phyloP scores from a whole-genome alignment of 805 yeast species.

The Candida ficus region DNA sequence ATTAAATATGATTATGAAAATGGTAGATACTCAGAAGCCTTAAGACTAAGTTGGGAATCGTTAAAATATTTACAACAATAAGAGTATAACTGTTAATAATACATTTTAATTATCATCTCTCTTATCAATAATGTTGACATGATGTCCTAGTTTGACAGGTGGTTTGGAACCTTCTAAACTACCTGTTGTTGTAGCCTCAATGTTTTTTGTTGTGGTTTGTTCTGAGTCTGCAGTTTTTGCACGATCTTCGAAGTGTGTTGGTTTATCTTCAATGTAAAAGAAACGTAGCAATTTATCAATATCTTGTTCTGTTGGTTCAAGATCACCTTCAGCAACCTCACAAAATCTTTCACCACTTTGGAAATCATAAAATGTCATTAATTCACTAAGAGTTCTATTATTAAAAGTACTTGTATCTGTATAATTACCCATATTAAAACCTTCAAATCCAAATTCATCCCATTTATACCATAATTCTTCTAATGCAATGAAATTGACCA shows the following conservation, averaged over 20 bases:
- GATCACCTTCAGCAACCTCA: background rate
- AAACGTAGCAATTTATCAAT: background rate
- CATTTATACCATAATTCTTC: background rate
- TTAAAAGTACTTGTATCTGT: background rate
- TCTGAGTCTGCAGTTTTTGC: background rate
- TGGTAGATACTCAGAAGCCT: background rate
- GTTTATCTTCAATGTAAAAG: background rate
- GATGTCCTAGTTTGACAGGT: too few relatives aligned
- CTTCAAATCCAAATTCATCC: constrained; percentile 1
- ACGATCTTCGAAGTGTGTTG: background rate
- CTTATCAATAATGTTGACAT: too few relatives aligned
- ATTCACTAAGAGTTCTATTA: background rate
- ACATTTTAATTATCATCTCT: too few relatives aligned
- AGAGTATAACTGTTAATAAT: too few relatives aligned
- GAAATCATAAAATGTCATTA: constrained; percentile 1
- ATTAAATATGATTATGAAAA: background rate
- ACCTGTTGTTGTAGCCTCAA: too few relatives aligned
- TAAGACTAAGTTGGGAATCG: background rate
- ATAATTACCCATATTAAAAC: background rate
- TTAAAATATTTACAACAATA: background rate
- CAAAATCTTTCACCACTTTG: background rate
- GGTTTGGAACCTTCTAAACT: too few relatives aligned
- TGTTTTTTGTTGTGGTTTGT: too few relatives aligned
- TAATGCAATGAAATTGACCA: background rate
- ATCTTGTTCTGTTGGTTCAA: background rate